Conservation (phyloP, 2,329 filamentous ascomycete genomes). For the Cercospora sesami region DNA sequence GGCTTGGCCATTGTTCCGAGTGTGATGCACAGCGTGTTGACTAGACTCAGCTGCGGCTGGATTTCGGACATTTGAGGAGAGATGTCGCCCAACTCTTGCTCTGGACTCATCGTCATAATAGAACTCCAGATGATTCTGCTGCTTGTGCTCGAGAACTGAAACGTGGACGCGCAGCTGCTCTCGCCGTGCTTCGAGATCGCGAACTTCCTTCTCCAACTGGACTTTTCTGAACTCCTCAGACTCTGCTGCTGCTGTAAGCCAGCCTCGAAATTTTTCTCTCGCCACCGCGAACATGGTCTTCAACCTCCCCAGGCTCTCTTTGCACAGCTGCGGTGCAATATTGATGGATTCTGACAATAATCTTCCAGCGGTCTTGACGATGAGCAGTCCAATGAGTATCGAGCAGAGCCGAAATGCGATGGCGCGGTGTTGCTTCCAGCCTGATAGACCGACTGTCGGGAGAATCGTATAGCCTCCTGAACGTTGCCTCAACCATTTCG, state of each 20-base stretch:
- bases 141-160: not conserved
- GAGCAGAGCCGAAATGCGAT: not conserved
- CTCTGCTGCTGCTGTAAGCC: not conserved
- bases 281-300: not conserved
- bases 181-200: not conserved
- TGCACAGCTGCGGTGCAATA: not conserved
- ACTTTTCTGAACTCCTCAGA: not conserved
- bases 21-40: not conserved
- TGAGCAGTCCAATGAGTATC: not conserved
- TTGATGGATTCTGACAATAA: not conserved
- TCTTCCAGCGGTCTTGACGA: not conserved
- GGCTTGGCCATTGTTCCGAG: not conserved
- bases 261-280: not conserved
- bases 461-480: not conserved
- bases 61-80: not conserved
- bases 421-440: not conserved
- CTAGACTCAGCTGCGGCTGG: not conserved
- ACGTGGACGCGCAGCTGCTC: not conserved
- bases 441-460: not conserved
- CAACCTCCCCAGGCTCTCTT: not conserved
- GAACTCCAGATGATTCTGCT: not conserved
- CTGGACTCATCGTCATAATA: not conserved
- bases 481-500: not conserved
- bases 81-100: not conserved
- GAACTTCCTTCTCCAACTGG: not conserved